Evolutionary conservation across 805 yeast species (phyloP), one percentile per base, ranked within the genome.

Genomic region (Yamadazyma olivae): DNA sequence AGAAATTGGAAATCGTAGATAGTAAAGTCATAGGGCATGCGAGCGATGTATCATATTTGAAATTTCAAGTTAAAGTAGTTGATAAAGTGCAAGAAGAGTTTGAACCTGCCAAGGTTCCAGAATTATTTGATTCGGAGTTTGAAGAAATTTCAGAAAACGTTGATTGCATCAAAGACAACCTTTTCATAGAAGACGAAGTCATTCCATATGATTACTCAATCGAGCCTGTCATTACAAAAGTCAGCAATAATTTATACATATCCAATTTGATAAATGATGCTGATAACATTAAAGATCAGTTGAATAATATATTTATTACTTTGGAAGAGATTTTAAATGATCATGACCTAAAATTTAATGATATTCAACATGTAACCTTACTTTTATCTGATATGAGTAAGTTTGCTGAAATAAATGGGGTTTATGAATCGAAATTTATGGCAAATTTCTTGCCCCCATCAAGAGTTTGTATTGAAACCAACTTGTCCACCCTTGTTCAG

Each of bases 361-460:
- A 77, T 40, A 67, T 86, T 8, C 76, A 81, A 42, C 76, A 74
- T 24, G 67, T 86, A 4, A 74, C 84, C 0, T 57, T 90, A 5
- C 51, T 83, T 3, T 62, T 91, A 2, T 46, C 68, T 2, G 73
- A 81, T 33, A 90, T 93, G 91, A 33, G 58, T 0, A 55, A 75
- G 33, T 93, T 93, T 56, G 64, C 61, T 0, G 54, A 46, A 7
- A 73, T 90, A 9, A 93, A 93, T 52, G 34, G 53, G 2, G 64
- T 78, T 0, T 93, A 93, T 56, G 65, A 65, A 17, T 40, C 55
- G 1, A 71, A 65, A 40, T 90, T 89, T 56, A 54, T 58, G 3
- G 53, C 68, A 1, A 79, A 83, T 3, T 66, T 77, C 24, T 54
- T 67, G 14, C 98, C 98, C 1, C 98, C 99, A 1, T 79, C 97